Percentiles rank a stretch among this genome's conserved stretches.
phyloP scores from a whole-genome alignment of 257 asterid genomes.

The Solanum medicagineum region DNA sequence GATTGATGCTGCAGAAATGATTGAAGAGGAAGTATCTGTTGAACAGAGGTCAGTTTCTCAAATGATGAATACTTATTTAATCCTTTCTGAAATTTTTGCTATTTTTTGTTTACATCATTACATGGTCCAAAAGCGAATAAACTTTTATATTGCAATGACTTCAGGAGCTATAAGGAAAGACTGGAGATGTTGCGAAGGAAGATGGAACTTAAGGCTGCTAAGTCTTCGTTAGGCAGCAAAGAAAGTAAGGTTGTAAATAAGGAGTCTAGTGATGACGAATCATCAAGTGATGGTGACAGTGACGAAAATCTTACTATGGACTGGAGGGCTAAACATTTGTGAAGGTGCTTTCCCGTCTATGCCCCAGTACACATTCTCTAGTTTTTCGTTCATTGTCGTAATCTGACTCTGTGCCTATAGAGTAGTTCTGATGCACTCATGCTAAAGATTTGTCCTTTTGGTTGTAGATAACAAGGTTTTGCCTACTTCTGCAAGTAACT shows the following conservation, averaged over 20 bases:
- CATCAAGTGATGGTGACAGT: constrained; percentile 61
- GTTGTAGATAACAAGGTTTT: background rate
- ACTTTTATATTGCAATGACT: background rate
- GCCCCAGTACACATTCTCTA: background rate
- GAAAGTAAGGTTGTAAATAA: constrained; percentile 14
- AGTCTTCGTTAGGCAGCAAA: constrained; percentile 26
- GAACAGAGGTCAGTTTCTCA: constrained; percentile 57
- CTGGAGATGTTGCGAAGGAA: constrained; percentile 61
- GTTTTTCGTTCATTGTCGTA: background rate
- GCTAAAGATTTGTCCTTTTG: background rate
- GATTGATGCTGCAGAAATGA: constrained; percentile 90
- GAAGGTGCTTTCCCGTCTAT: constrained; percentile 3
- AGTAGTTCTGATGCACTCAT: background rate
- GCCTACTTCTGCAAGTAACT: background rate
- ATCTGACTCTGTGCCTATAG: background rate
- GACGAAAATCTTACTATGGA: constrained; percentile 49
- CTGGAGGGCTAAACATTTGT: constrained; percentile 91
- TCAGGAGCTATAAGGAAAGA: constrained; percentile 56
- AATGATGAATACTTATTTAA: background rate
- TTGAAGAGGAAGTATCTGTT: constrained; percentile 77
- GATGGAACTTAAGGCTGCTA: constrained; percentile 59
- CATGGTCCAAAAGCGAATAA: constrained; percentile 40
- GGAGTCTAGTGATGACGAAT: constrained; percentile 53
- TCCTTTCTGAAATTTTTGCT: background rate
- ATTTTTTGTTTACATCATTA: background rate